Evolutionary conservation across 108 stramenopile genomes (phyloP).

Genomic region (Seminavis robusta): DNA sequence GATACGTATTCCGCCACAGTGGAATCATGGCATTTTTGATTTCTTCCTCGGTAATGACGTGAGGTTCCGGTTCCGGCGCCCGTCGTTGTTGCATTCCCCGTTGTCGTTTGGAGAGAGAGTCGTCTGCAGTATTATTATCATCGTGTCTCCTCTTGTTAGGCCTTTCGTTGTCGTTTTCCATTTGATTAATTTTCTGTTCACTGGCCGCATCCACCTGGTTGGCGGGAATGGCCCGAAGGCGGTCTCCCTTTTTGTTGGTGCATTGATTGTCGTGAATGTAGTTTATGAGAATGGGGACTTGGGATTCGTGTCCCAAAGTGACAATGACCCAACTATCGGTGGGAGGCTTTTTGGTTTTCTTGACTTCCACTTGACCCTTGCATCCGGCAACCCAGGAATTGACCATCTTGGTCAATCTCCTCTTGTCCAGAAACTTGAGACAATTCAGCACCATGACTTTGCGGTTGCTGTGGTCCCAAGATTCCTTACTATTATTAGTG

Average conservation of each 20-base stretch:
- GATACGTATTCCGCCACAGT: constrained; percentile 42
- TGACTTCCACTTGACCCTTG: constrained; percentile 26
- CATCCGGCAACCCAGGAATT: constrained; percentile 33
- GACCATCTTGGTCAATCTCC: constrained; percentile 41
- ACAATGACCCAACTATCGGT: constrained; percentile 52
- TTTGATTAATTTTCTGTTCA: constrained; percentile 1
- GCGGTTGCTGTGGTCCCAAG: constrained; percentile 47
- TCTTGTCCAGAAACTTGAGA: constrained; percentile 49
- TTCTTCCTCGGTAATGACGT: constrained; percentile 36
- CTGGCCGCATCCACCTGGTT: constrained; percentile 14
- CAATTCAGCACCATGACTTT: constrained; percentile 69
- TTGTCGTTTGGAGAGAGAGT: constrained; percentile 9
- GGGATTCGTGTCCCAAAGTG: constrained; percentile 34
- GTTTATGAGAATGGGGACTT: constrained; percentile 51
- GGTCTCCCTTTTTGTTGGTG: constrained; percentile 29
- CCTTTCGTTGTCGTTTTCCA: constrained; percentile 14
- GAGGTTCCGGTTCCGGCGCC: too few species aligned
- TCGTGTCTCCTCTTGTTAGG: background rate
- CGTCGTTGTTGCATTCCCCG: constrained; percentile 6
- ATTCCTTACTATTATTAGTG: too few species aligned
- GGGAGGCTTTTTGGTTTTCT: constrained; percentile 48
- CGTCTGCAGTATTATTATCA: constrained; percentile 6
- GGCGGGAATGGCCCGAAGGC: constrained; percentile 30
- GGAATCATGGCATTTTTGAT: constrained; percentile 63
- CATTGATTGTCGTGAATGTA: constrained; percentile 39